Base-by-base conservation (phyloP, 2,329 filamentous ascomycete genomes). In the Diaporthe helianthi region DNA sequence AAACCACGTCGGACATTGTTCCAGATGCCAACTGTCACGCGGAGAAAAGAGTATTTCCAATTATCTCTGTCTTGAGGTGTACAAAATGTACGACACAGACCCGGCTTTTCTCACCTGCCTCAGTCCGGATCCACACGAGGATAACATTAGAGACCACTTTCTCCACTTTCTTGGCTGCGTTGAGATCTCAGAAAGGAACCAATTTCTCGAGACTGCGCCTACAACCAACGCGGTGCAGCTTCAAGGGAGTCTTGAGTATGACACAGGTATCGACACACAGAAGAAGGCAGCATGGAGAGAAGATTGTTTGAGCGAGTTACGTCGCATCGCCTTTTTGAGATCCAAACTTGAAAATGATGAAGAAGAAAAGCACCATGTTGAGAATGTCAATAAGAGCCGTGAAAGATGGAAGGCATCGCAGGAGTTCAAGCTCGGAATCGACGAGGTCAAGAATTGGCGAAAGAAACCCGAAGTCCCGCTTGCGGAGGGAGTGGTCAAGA, bases 401-500 rank as follows among this genome's bases (percentile, higher is more conserved):
- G 2, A 17, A 1, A 31, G 19, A 13, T 54, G 52, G 52, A 0
- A 9, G 10, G 7, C 4, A 15, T 54, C 52, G 1, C 0, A 22
- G 10, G 19, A 15, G 4, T 54, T 7, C 29, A 17, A 3, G 1
- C 1, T 3, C 1, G 19, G 19, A 1, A 54, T 54, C 17, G 3
- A 2, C 9, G 12, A 22, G 19, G 8, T 54, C 17, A 22, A 9
- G 10, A 10, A 3, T 0, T 54, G 52, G 52, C 2, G 17, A 3
- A 2, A 1, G 1, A 54, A 3, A 2, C 52, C 29, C 31, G 31
- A 7, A 24, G 13, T 7, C 7, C 6, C 49, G 15, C 13, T 8
- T 31, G 6, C 1, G 31, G 15, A n/a, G 15, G 1, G 1, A 52
- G 15, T 12, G 15, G 2, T 1, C 13, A 12, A 31, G 1, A 8